Percentiles rank a stretch among this genome's conserved stretches.
phyloP scores from a whole-genome alignment of 2,329 filamentous ascomycete species.

The Cladosporium sp. region DNA sequence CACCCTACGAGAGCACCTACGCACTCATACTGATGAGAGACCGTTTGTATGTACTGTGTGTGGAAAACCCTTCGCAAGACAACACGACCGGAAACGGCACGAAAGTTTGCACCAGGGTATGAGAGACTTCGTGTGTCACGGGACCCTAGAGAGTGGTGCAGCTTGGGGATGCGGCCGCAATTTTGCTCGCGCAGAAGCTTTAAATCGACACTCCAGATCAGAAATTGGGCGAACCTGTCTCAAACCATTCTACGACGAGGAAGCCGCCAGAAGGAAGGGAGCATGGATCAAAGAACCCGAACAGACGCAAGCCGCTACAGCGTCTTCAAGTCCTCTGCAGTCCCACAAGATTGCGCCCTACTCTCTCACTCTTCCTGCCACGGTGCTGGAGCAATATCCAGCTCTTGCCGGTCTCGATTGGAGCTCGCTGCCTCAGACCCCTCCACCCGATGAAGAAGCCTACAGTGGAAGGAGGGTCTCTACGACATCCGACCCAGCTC shows the following conservation, averaged over 20 bases:
- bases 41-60: slow-evolving; percentile 97
- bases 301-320: slow-evolving; percentile 56
- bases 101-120: slow-evolving; percentile 95
- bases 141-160: slow-evolving; percentile 79
- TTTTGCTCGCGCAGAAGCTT: slow-evolving; percentile 91
- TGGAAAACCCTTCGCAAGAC: slow-evolving; percentile 93
- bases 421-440: no score
- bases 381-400: slow-evolving; percentile 40
- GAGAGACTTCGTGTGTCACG: slow-evolving; percentile 97
- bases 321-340: no score
- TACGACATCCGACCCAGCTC: no score
- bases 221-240: slow-evolving; percentile 96
- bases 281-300: slow-evolving; percentile 62
- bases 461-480: slow-evolving; percentile 52
- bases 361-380: slow-evolving; percentile 35
- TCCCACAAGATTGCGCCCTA: no score
- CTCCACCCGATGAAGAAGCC: no score
- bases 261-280: slow-evolving; percentile 78
- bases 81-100: slow-evolving; percentile 95
- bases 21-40: slow-evolving; percentile 94
- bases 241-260: slow-evolving; percentile 93
- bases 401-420: no score
- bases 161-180: slow-evolving; percentile 92
- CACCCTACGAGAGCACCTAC: slow-evolving; percentile 90
- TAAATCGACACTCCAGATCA: slow-evolving; percentile 82